phyloP scores from a whole-genome alignment of 306 rosid genomes.

The Begonia loranthoides region DNA sequence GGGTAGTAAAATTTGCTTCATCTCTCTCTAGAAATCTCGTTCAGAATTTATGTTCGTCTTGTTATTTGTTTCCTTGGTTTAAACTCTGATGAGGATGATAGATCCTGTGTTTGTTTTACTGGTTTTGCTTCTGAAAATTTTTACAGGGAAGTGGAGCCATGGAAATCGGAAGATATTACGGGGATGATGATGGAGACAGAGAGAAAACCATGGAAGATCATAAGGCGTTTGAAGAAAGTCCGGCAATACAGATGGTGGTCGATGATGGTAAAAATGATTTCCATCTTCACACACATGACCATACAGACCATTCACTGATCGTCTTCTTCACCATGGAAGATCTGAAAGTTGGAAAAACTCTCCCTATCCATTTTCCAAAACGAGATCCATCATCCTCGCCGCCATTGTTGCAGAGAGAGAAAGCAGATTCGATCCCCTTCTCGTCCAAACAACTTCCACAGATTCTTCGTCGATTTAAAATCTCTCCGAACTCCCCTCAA shows the following conservation, averaged over 20 bases:
- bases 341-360: conserved; percentile 32
- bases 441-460: conserved; percentile 30
- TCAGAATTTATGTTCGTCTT: too few species aligned
- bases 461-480: conserved; percentile 33
- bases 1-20: too few species aligned
- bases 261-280: not conserved
- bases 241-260: not conserved
- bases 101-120: too few species aligned
- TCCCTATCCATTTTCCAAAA: conserved; percentile 56
- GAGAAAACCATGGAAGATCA: too few species aligned
- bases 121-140: too few species aligned
- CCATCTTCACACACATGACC: not conserved
- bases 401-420: conserved; percentile 27
- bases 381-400: conserved; percentile 49
- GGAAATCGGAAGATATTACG: too few species aligned
- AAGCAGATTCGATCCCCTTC: conserved; percentile 52
- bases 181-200: too few species aligned
- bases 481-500: conserved; percentile 39
- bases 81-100: too few species aligned
- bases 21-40: too few species aligned
- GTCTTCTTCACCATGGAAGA: conserved; percentile 55
- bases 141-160: too few species aligned
- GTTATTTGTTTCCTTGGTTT: too few species aligned
- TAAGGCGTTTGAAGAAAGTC: too few species aligned
- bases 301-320: conserved; percentile 21